Evolutionary conservation across 2,329 filamentous ascomycete genomes (phyloP).

Genomic region (Endothia cerciana): DNA sequence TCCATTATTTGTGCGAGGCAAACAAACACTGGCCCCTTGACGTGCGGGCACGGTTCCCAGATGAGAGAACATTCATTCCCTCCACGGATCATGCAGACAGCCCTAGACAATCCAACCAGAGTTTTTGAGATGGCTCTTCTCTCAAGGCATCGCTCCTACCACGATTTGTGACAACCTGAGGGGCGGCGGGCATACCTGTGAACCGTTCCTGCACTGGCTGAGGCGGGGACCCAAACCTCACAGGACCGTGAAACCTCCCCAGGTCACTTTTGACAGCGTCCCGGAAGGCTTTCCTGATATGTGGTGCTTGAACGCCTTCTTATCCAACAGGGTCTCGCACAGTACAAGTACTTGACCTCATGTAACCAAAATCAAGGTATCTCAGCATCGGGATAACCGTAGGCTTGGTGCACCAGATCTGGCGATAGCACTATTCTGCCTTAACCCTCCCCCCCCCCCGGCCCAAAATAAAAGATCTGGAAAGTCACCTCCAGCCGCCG

Average conservation of each 20-base stretch:
- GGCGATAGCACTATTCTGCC: too few relatives aligned
- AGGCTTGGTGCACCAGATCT: too few relatives aligned
- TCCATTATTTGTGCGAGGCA: slow-evolving; percentile 16
- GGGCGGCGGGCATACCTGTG: neutral
- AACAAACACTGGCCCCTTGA: slow-evolving; percentile 12
- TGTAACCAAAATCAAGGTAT: too few relatives aligned
- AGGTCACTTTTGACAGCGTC: neutral
- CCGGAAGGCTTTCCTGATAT: too few relatives aligned
- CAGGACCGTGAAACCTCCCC: neutral
- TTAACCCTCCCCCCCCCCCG: too few relatives aligned
- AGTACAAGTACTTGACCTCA: too few relatives aligned
- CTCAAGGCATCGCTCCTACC: neutral
- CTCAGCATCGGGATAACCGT: too few relatives aligned
- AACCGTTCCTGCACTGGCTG: neutral
- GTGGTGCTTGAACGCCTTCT: too few relatives aligned
- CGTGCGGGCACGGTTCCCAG: neutral
- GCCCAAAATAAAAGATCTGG: too few relatives aligned
- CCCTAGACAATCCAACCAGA: neutral
- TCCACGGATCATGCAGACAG: neutral
- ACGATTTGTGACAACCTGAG: neutral
- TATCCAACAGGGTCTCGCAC: too few relatives aligned
- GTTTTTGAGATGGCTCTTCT: neutral
- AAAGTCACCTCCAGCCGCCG: too few relatives aligned
- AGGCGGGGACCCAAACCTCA: neutral
- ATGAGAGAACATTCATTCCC: neutral